Base-by-base conservation (phyloP, 2,329 filamentous ascomycete species). In the Scedosporium apiospermum region DNA sequence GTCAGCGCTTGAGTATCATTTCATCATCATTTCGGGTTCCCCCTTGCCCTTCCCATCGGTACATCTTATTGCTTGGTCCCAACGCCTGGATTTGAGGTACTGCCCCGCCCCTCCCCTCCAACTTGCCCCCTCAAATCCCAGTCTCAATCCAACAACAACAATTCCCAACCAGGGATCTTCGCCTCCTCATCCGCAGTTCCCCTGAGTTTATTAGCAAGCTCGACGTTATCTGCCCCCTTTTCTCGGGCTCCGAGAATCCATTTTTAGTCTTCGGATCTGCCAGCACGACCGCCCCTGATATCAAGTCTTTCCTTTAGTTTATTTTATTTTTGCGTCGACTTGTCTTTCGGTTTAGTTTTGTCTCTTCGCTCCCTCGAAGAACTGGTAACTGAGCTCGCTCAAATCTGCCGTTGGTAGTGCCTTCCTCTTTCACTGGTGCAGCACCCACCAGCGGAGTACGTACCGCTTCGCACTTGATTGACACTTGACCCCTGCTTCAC, bases 201-300 rank as follows among this genome's bases (percentile, higher is more conserved):
- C 51, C 51, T 55, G 51, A 55, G 51, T 55, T 55, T 55, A 55
- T 55, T 55, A 55, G 21, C 18, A 55, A 55, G 51, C 51, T 55
- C 18, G 51, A 55, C 51, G 10, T 55, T 55, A 55, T 55, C 51
- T 55, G 6, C 51, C 51, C 51, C 51, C 51, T 55, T 55, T 55
- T 55, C 51, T 55, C 51, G 51, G 51, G 51, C 23, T 55, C 23
- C 18, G 16, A 49, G 21, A 55, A 55, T 55, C 51, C 51, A 27
- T 55, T 55, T 55, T 55, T 23, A 38, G 34, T 55, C 18, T 21
- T 21, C 16, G 44, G 44, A 55, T 55, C 51, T 23, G 18, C 18
- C 21, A 27, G 2, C 18, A 6, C 27, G 12, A 23, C 23, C 23
- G 18, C 51, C 18, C 18, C 34, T 27, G 18, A 27, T 23, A 18